Percentiles rank a stretch among this genome's conserved stretches.
Conservation (phyloP, 495 filamentous ascomycete genomes). For the Xylaria telfairii region DNA sequence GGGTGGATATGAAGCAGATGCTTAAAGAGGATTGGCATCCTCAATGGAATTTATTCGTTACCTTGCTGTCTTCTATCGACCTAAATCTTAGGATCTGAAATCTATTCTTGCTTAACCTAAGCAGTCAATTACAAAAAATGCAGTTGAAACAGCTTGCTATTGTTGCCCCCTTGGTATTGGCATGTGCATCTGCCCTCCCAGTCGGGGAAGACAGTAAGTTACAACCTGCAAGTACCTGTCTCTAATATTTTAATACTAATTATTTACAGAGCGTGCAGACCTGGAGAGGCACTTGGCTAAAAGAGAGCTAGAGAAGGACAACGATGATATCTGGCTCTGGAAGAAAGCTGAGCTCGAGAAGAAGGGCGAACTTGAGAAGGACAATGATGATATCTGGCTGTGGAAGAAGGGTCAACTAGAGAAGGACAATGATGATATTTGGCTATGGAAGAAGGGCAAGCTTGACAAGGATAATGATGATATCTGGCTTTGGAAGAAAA, state of each 20-base stretch:
- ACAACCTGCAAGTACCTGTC: neutral
- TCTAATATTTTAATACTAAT: neutral
- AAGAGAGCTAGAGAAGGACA: slow-evolving; percentile 15
- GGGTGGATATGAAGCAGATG: neutral
- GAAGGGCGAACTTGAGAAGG: slow-evolving; percentile 26
- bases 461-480: slow-evolving; percentile 11
- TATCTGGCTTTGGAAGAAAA: slow-evolving; percentile 13
- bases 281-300: slow-evolving; percentile 39
- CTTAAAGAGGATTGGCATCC: neutral
- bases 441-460: slow-evolving; percentile 12
- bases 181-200: slow-evolving; percentile 21
- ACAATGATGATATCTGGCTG: slow-evolving; percentile 11
- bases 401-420: slow-evolving; percentile 11
- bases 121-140: neutral
- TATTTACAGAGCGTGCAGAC: slow-evolving; percentile 5
- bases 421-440: slow-evolving; percentile 10
- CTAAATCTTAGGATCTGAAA: neutral
- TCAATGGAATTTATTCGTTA: neutral
- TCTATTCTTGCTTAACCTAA: neutral
- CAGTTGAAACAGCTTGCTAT: slow-evolving; percentile 16
- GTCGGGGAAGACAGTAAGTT: slow-evolving; percentile 7
- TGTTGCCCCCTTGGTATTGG: slow-evolving; percentile 1
- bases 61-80: neutral
- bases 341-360: slow-evolving; percentile 35
- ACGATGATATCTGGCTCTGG: slow-evolving; percentile 43